Conservation (phyloP, 2,329 filamentous ascomycete species). For the Gyromitra esculenta region DNA sequence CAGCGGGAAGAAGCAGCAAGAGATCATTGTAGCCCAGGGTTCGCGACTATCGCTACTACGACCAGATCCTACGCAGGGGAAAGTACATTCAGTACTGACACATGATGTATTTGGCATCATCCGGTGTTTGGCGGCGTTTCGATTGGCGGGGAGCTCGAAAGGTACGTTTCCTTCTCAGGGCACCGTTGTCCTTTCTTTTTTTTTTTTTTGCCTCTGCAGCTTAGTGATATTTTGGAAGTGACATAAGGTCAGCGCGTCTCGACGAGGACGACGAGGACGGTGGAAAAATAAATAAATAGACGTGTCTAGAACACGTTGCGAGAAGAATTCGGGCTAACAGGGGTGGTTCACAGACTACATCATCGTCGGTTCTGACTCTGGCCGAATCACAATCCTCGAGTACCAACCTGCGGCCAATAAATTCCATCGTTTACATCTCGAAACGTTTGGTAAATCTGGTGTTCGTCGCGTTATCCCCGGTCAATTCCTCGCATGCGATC, state of each 20-base stretch:
- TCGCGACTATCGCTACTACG: conserved; percentile 88
- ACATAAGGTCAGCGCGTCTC: conserved; percentile 64
- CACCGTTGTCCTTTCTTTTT: conserved; percentile 46
- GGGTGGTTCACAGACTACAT: conserved; percentile 79
- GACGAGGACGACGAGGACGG: conserved; percentile 27
- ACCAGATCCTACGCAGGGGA: conserved; percentile 84
- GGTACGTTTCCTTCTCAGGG: conserved; percentile 71
- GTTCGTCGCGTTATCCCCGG: conserved; percentile 92
- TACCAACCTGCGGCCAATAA: conserved; percentile 86
- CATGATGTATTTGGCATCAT: conserved; percentile 98
- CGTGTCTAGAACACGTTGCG: conserved; percentile 49
- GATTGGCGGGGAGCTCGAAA: conserved; percentile 92
- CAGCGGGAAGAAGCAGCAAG: conserved; percentile 94
- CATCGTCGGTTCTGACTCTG: conserved; percentile 93
- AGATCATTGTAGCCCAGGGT: conserved; percentile 92
- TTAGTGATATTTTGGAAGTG: conserved; percentile 70
- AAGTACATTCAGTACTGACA: conserved; percentile 83
- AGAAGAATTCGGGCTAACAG: conserved; percentile 62
- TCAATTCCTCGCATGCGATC: conserved; percentile 94
- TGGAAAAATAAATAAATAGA: conserved; percentile 21
- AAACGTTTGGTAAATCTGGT: conserved; percentile 98
- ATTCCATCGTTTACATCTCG: conserved; percentile 88
- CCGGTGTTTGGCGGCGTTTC: conserved; percentile 84
- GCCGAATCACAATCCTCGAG: conserved; percentile 91
- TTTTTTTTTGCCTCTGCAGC: conserved; percentile 66